A percentile compares a stretch with the other conserved stretches of the same genome.
Conservation (phyloP, 805 yeast genomes). For the Myxozyma lipomycoides region DNA sequence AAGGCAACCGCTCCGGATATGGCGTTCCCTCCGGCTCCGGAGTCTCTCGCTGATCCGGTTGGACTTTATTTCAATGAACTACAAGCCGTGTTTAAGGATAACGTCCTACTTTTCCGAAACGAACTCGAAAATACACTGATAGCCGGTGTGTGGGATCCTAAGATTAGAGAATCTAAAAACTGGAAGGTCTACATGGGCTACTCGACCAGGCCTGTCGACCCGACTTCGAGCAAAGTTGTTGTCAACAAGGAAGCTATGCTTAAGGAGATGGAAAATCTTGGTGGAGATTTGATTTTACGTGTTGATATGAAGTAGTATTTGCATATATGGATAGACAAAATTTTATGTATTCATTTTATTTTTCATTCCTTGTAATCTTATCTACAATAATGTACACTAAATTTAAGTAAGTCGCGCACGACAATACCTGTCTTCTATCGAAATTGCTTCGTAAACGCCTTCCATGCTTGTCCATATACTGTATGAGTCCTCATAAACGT, state of each 20-base stretch:
- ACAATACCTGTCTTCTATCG: slow-evolving; percentile 83
- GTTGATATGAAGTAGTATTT: slow-evolving; percentile 3
- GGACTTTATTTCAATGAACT: slow-evolving; percentile 21
- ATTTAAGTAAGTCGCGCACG: slow-evolving; percentile 14
- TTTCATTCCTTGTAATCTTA: neutral
- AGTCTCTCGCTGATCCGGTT: slow-evolving; percentile 4
- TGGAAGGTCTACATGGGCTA: slow-evolving; percentile 78
- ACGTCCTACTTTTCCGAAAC: slow-evolving; percentile 62
- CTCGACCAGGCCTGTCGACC: slow-evolving; percentile 56
- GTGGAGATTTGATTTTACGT: slow-evolving; percentile 38
- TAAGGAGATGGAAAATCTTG: slow-evolving; percentile 53
- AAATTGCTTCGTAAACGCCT: slow-evolving; percentile 91
- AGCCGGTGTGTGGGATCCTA: slow-evolving; percentile 78
- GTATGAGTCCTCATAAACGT: slow-evolving; percentile 66
- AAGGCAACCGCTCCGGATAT: slow-evolving; percentile 32
- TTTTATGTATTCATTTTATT: neutral
- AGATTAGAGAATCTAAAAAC: slow-evolving; percentile 53
- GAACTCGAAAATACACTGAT: slow-evolving; percentile 60
- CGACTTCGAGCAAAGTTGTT: slow-evolving; percentile 1
- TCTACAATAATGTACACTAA: neutral
- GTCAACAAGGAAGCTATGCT: slow-evolving; percentile 48
- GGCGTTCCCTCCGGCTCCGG: slow-evolving; percentile 12
- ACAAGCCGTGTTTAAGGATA: slow-evolving; percentile 41
- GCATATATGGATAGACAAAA: neutral
- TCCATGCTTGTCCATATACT: slow-evolving; percentile 74